Conservation (phyloP, 129 eudicot genomes). For the Escallonia herrerae region DNA sequence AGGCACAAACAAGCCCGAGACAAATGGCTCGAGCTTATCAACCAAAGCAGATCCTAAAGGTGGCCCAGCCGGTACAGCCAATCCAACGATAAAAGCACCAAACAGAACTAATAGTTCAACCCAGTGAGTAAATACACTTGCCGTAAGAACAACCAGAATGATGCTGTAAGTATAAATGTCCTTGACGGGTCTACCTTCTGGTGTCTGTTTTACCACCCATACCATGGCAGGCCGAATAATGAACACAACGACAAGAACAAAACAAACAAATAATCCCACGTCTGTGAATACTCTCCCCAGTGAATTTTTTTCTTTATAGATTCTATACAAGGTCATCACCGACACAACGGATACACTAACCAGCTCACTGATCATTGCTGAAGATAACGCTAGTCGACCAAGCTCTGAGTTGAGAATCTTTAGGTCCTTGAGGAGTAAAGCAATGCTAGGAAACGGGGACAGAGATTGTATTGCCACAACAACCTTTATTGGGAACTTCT, state of each 20-base stretch:
- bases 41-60: conserved; percentile 36
- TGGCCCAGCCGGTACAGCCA: conserved; percentile 32
- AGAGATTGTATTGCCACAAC: neutral
- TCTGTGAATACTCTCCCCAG: neutral
- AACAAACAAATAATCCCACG: neutral
- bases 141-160: conserved; percentile 8
- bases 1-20: conserved; percentile 21
- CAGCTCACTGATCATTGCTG: conserved; percentile 12
- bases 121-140: conserved; percentile 6
- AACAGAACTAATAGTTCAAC: conserved; percentile 2
- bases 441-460: conserved; percentile 14
- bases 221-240: conserved; percentile 16
- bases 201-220: conserved; percentile 17
- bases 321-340: neutral
- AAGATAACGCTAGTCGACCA: conserved; percentile 32
- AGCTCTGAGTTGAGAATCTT: conserved; percentile 31
- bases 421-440: conserved; percentile 23
- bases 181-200: conserved; percentile 22
- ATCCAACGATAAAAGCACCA: conserved; percentile 29
- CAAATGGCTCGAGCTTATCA: conserved; percentile 18
- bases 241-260: conserved; percentile 8
- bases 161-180: conserved; percentile 1
- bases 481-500: too few relatives aligned
- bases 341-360: neutral
- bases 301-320: neutral